phyloP scores from a whole-genome alignment of 2,329 filamentous ascomycete genomes.

The Fusarium robinianum region DNA sequence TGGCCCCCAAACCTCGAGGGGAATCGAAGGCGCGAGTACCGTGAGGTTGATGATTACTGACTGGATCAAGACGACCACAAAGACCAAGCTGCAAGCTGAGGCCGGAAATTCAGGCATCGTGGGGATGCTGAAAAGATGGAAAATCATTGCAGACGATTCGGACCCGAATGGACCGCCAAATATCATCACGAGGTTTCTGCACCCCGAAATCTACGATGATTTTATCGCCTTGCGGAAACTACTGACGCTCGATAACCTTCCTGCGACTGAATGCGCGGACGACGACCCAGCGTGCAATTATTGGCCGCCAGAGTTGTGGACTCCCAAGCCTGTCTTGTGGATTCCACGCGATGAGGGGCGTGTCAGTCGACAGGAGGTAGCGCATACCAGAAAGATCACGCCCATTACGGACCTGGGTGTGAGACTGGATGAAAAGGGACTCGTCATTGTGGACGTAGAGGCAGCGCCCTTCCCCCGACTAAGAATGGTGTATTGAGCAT shows the following conservation, averaged over 20 bases:
- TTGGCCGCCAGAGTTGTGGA: conserved; percentile 68
- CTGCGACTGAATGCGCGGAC: conserved; percentile 52
- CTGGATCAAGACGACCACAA: conserved; percentile 45
- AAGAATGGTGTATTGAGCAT: conserved; percentile 46
- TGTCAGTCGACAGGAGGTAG: conserved; percentile 76
- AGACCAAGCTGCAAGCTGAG: conserved; percentile 39
- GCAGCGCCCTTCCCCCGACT: conserved; percentile 44
- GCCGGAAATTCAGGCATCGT: conserved; percentile 36
- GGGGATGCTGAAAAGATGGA: conserved; percentile 34
- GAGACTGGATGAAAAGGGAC: conserved; percentile 41
- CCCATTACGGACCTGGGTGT: conserved; percentile 70
- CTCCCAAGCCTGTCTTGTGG: conserved; percentile 74
- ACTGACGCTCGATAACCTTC: conserved; percentile 60
- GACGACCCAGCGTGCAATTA: conserved; percentile 66
- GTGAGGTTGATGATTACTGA: conserved; percentile 40
- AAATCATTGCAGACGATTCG: conserved; percentile 34
- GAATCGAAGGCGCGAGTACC: conserved; percentile 46
- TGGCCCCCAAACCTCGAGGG: conserved; percentile 37
- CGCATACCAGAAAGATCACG: conserved; percentile 71
- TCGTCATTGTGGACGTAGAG: conserved; percentile 44
- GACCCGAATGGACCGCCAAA: conserved; percentile 46
- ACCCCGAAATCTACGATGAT: conserved; percentile 76
- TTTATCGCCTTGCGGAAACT: conserved; percentile 72
- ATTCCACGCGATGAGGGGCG: conserved; percentile 77
- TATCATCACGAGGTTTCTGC: conserved; percentile 69